phyloP scores from a whole-genome alignment of 257 asterid species.

The Solanum paucissectum region DNA sequence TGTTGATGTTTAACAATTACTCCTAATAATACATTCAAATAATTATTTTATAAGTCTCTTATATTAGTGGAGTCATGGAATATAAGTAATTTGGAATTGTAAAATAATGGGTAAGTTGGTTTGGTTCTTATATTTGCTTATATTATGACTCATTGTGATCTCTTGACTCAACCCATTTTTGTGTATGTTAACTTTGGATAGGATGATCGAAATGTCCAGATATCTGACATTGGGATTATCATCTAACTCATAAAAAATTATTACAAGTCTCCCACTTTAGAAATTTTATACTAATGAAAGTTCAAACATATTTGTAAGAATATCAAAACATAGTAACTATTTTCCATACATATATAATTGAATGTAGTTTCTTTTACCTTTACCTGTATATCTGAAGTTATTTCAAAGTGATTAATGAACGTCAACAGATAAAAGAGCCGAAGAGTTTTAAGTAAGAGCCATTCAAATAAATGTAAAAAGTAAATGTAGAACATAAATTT shows the following conservation, averaged over 20 bases:
- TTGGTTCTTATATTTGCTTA: background rate
- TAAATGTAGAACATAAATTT: background rate
- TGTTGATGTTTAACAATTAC: background rate
- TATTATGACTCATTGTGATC: background rate
- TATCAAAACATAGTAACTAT: too few relatives aligned
- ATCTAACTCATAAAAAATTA: background rate
- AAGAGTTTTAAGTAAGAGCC: background rate
- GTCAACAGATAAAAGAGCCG: background rate
- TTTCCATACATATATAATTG: background rate
- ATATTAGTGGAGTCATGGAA: background rate
- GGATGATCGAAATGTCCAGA: background rate
- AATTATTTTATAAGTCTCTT: background rate
- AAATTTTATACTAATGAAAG: background rate
- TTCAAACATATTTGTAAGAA: background rate
- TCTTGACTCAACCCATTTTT: background rate
- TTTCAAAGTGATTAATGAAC: background rate
- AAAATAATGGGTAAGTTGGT: background rate
- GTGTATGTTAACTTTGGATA: background rate
- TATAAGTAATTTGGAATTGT: background rate
- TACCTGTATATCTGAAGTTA: background rate
- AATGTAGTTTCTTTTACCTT: background rate
- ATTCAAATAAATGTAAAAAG: background rate
- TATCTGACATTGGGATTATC: background rate
- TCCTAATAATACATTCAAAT: background rate
- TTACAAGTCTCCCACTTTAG: background rate